These are phyloP conservation scores for Magnaporthiopsis incrustans DNA, from an alignment of 2,329 filamentous ascomycete species.

Conservation along the genomic window DNA sequence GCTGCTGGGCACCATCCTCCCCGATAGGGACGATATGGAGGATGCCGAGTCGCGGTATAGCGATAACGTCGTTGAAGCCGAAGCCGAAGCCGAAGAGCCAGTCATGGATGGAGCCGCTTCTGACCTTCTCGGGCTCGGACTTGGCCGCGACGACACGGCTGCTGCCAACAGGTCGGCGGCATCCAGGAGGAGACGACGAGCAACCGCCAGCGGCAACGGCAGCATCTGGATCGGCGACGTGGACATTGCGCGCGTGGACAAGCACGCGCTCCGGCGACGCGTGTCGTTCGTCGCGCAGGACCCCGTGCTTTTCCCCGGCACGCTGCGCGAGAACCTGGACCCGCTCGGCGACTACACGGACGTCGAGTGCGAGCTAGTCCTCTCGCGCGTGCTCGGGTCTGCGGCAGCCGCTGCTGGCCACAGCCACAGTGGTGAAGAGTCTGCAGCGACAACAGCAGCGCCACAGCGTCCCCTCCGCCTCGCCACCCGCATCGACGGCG, in stretches of 20 bases:
- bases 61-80: not conserved
- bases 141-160: not conserved
- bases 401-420: slow-evolving; percentile 1
- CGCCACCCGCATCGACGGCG: slow-evolving; percentile 45
- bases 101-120: too few relatives aligned
- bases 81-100: too few relatives aligned
- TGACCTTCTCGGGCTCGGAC: not conserved
- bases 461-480: slow-evolving; percentile 32
- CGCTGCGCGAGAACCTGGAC: slow-evolving; percentile 58
- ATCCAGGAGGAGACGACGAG: not conserved
- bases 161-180: not conserved
- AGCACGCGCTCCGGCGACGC: slow-evolving; percentile 46
- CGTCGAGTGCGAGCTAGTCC: slow-evolving; percentile 37
- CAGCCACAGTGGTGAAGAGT: too few relatives aligned
- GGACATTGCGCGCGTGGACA: slow-evolving; percentile 44
- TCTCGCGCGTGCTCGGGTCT: slow-evolving; percentile 53
- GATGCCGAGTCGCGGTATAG: not conserved
- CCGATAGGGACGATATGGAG: slow-evolving; percentile 22
- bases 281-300: slow-evolving; percentile 59
- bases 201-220: slow-evolving; percentile 22
- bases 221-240: slow-evolving; percentile 45
- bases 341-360: slow-evolving; percentile 52
- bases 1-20: slow-evolving; percentile 47
- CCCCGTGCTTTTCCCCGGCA: slow-evolving; percentile 52
- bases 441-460: slow-evolving; percentile 13